Evolutionary conservation across 208 protist genomes (phyloP), one percentile per base, ranked within the genome.

Genomic region (Acanthamoeba rhysodes): DNA sequence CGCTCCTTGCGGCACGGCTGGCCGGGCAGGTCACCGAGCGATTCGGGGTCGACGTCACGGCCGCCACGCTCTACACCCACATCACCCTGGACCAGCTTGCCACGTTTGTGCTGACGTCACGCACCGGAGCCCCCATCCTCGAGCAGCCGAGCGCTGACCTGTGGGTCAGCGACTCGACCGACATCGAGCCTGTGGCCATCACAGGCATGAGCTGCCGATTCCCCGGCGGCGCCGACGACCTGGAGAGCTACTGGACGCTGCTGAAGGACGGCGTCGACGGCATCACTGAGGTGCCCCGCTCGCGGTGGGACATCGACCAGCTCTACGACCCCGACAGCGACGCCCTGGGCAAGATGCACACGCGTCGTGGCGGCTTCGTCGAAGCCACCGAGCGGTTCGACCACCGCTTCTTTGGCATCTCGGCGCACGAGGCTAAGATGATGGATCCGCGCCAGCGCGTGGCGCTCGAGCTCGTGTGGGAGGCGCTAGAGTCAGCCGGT

Each of bases 131-230:
- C 45, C 10, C 45, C 45, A 48, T 10, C 45, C 45, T 48, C 45
- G 45, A 14, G 45, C 45, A 48, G 45, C 45, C 45, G 12, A 48
- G 45, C 45, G 45, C 45, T 48, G 45, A 12, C 10, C 45, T 10
- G 45, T 10, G 45, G 12, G 45, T 6, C 45, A 22, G 55, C 55
- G 55, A 59, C 1, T 22, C 55, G 55, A 4, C n/a, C 55, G 55
- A 2, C 55, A 92, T 50, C 66, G 94, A 90, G 93, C 74, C 94
- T 27, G n/a, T 93, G 41, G 84, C 78, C 6, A 82, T 91, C 48
- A 94, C 94, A 9, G 82, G 76, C 93, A 85, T 96, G 16, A 88
- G 94, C 29, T 94, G 93, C 85, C 82, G 93, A 37, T 92, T 88
- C 37, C 94, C 94, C 50, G 95, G 95, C 34, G 95, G 95, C 29